Evolutionary conservation across 257 asterid genomes (phyloP).

Genomic region (Solanum medicagineum): DNA sequence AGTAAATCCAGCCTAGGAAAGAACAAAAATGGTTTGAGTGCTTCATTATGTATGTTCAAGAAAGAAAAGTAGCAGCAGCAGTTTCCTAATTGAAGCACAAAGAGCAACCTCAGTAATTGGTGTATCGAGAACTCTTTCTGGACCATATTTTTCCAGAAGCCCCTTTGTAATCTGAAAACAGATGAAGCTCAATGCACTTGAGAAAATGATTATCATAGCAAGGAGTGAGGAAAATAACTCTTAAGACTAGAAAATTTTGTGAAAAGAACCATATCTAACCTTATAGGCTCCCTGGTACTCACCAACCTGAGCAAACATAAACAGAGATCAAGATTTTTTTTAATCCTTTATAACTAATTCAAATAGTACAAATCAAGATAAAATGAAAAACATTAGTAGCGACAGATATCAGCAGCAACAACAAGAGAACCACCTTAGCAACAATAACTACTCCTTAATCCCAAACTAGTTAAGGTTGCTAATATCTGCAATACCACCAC

Average conservation of each 20-base stretch:
- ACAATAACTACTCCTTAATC: not conserved
- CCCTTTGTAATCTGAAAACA: conserved; percentile 66
- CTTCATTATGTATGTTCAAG: not conserved
- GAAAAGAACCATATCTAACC: conserved; percentile 30
- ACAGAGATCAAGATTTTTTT: not conserved
- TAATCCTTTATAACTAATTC: not conserved
- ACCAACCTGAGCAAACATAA: conserved; percentile 59
- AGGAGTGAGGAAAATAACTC: not conserved
- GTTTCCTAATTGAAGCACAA: not conserved
- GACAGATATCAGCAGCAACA: not conserved
- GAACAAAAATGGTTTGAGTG: not conserved
- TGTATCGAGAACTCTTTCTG: conserved; percentile 80
- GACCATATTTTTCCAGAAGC: conserved; percentile 83
- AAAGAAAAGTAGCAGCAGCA: not conserved
- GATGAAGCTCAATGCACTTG: not conserved
- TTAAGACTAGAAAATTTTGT: not conserved
- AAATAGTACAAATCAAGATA: not conserved
- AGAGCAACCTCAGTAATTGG: conserved; percentile 90
- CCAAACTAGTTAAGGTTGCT: not conserved
- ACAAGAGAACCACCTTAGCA: not conserved
- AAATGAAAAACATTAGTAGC: not conserved
- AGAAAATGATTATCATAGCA: not conserved
- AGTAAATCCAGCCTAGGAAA: conserved; percentile 79
- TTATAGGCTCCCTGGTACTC: conserved; percentile 98
- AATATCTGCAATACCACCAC: not conserved